Conservation (phyloP, 129 eudicot species). For the Helianthus annuus region DNA sequence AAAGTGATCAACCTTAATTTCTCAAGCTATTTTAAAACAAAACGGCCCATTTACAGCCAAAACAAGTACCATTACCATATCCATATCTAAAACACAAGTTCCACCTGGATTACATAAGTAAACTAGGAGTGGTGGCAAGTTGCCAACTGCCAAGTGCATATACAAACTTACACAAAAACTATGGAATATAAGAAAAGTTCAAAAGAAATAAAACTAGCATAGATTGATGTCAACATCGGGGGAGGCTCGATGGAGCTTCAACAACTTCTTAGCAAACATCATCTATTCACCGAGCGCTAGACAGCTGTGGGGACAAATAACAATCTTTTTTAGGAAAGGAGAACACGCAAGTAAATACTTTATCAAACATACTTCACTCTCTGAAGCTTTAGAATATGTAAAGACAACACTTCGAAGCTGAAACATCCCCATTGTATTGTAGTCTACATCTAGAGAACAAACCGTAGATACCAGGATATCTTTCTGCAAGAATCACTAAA, state of each 20-base stretch:
- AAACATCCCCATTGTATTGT: neutral
- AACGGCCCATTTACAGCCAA: no score
- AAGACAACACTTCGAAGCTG: conserved; percentile 6
- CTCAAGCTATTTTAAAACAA: no score
- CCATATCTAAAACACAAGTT: no score
- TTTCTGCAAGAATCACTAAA: no score
- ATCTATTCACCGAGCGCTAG: neutral
- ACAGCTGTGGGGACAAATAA: neutral
- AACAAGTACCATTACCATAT: no score
- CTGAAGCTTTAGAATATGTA: neutral
- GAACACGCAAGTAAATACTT: neutral
- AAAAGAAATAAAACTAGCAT: neutral
- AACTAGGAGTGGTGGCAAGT: no score
- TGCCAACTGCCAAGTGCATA: no score
- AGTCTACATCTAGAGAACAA: neutral
- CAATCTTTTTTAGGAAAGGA: neutral
- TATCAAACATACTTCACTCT: neutral
- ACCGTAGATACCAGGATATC: no score
- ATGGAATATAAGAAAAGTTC: no score
- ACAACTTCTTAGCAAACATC: neutral
- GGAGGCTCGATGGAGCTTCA: conserved; percentile 17
- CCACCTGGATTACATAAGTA: no score
- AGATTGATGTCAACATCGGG: neutral
- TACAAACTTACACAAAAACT: no score
- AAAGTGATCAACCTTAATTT: no score